Evolutionary conservation across 2,329 filamentous ascomycete genomes (phyloP).

Genomic region (Pleoardoris graminearum): DNA sequence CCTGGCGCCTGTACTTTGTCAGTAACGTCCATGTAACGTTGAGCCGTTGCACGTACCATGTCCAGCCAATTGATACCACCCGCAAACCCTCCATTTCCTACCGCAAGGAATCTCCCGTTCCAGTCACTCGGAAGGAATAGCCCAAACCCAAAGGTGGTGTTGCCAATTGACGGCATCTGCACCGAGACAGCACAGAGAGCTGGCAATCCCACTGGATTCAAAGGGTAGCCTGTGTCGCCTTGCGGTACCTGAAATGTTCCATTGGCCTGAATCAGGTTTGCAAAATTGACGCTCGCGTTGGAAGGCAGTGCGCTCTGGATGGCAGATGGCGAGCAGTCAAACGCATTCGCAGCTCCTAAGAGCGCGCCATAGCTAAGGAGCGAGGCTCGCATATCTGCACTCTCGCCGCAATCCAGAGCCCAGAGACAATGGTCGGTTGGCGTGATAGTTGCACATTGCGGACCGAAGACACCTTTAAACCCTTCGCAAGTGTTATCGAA

Average conservation of each 20-base stretch:
- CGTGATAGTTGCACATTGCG: not conserved
- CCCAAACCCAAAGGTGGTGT: constrained; percentile 45
- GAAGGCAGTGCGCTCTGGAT: constrained; percentile 41
- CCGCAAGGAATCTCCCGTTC: constrained; percentile 44
- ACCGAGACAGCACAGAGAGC: constrained; percentile 45
- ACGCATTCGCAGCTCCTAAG: constrained; percentile 21
- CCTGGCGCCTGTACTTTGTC: constrained; percentile 23
- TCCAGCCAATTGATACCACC: constrained; percentile 55
- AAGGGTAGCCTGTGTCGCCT: constrained; percentile 47
- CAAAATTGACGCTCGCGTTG: constrained; percentile 44
- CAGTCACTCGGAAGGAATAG: constrained; percentile 46
- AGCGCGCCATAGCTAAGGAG: constrained; percentile 23
- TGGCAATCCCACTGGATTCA: constrained; percentile 43
- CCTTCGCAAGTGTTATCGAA: constrained; percentile 1
- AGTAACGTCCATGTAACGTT: not conserved
- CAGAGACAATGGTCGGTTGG: not conserved
- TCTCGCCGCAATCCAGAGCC: not conserved
- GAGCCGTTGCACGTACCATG: constrained; percentile 43
- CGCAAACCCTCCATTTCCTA: constrained; percentile 53
- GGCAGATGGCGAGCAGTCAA: constrained; percentile 39
- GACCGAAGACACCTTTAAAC: constrained; percentile 3
- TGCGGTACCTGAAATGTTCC: constrained; percentile 46
- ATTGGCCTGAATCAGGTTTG: constrained; percentile 35
- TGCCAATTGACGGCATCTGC: constrained; percentile 41
- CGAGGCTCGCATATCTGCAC: not conserved